A percentile compares a stretch with the other conserved stretches of the same genome.
phyloP scores from a whole-genome alignment of 2,329 filamentous ascomycete genomes.

The Scedosporium boydii region DNA sequence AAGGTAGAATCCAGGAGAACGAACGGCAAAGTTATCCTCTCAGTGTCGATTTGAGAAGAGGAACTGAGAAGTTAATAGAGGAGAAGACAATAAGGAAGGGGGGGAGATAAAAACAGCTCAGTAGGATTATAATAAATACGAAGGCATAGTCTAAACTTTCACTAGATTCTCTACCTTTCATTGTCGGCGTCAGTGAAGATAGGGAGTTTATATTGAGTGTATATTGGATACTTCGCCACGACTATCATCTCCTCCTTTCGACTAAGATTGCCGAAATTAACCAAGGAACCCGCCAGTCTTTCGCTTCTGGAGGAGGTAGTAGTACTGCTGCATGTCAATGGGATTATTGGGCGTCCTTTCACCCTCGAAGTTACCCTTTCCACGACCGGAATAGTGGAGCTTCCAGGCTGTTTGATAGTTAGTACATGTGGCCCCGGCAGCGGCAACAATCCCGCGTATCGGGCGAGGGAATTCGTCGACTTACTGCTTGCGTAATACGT shows the following conservation, averaged over 20 bases:
- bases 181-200: too few relatives aligned
- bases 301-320: slow-evolving; percentile 22
- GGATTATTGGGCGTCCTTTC: slow-evolving; percentile 16
- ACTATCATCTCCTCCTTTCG: too few relatives aligned
- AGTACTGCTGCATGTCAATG: slow-evolving; percentile 22
- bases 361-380: slow-evolving; percentile 22
- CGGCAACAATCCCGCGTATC: background rate
- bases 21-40: slow-evolving; percentile 30
- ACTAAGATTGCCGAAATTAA: background rate
- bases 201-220: too few relatives aligned
- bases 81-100: background rate
- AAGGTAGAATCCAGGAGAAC: slow-evolving; percentile 23
- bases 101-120: too few relatives aligned
- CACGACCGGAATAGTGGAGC: slow-evolving; percentile 29
- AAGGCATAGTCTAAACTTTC: too few relatives aligned
- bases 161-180: too few relatives aligned
- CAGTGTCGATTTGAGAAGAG: slow-evolving; percentile 12
- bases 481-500: slow-evolving; percentile 35
- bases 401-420: slow-evolving; percentile 21
- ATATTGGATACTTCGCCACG: too few relatives aligned
- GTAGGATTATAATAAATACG: too few relatives aligned
- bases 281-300: slow-evolving; percentile 13
- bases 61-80: background rate
- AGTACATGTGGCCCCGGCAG: slow-evolving; percentile 9
- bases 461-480: slow-evolving; percentile 9